Evolutionary conservation across 805 yeast genomes (phyloP), one percentile per base, ranked within the genome.

Genomic region (Torulaspora microellipsoides): DNA sequence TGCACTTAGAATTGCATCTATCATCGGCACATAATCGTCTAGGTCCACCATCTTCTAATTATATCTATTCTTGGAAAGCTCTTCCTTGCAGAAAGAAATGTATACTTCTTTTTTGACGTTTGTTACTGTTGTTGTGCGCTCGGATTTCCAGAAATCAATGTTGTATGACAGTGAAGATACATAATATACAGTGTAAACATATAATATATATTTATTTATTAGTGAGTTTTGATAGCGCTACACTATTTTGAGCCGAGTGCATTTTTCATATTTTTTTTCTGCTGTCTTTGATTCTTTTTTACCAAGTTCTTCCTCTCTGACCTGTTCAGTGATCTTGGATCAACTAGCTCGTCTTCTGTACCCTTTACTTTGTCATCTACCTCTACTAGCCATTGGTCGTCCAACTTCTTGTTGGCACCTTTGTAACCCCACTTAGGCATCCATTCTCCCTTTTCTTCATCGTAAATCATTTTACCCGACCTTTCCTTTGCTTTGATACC

Each of bases 341-440:
- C 97, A 35, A 87, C 71, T 54, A 87, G 70, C 56, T 85, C 95
- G 46, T 76, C 73, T 28, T 66, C 72, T 31, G 78, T 72, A 34
- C 74, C 75, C 59, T 77, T 75, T 25, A 74, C 81, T 54, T 81
- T 76, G 41, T 85, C 95, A 47, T 87, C 86, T 48, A 91, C 85
- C 69, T 93, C 99, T 45, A 91, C 97, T 60, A 88, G 74, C 99
- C 99, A 93, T 67, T 93, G 97, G 59, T 76, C 70, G 58, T 91
- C 98, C 54, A 81, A 60, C 43, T 80, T 78, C 70, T 93, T 91
- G 68, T 93, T 93, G 68, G 80, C 80, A 60, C 98, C 98, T 53
- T 85, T 83, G 72, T 84, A 91, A 48, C 99, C 99, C 99, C 99
- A 93, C 68, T 89, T 91, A 57, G 95, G 91, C 48, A 84, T 96